Evolutionary conservation across 305 asterid genomes (phyloP), one percentile per base, ranked within the genome.

Genomic region (Fraxinus greggii): DNA sequence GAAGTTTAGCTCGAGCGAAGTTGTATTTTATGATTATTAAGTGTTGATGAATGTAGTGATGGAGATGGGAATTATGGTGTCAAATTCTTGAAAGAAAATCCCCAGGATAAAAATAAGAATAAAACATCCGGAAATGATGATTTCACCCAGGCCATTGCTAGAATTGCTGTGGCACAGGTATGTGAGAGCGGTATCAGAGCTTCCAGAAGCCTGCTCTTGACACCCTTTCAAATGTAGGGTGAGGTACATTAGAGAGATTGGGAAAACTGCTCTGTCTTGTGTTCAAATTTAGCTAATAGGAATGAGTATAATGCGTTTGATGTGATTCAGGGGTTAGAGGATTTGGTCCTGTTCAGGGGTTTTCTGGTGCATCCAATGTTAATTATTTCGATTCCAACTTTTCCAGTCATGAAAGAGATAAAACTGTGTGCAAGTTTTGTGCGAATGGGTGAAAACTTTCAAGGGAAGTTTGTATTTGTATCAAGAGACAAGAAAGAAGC

Each of bases 171-270:
- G 81, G 95, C 95, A 4, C 98, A 92, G 89, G 84, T 92, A 85
- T 91, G 97, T 45, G 92, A 92, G 88, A 86, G 91, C 65, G 96
- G 83, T 94, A 93, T 87, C 98, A 94, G 84, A 83, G 93, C 83
- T 87, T 92, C 83, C 95, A 93, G 45, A 91, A 86, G 84, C 87
- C 90, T 78, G 96, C 97, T 24, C 82, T 94, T 88, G 93, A 90
- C 83, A 77, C 81, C 56, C 91, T 94, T 0, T 88, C 96, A 9
- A 94, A 90, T 87, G 89, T 92, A 15, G 95, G 2, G 90, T 89
- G 48, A 84, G 96, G 79, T 92, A 93, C 80, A 83, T 92, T 76
- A 83, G 78, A 65, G 94, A 91, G 42, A 54, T 91, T 17, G 98
- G 98, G 80, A 92, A 86, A 80, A 83, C 79, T 29, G 89, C 96